Conservation (phyloP, 306 rosid species). For the Sechiopsis laciniata region DNA sequence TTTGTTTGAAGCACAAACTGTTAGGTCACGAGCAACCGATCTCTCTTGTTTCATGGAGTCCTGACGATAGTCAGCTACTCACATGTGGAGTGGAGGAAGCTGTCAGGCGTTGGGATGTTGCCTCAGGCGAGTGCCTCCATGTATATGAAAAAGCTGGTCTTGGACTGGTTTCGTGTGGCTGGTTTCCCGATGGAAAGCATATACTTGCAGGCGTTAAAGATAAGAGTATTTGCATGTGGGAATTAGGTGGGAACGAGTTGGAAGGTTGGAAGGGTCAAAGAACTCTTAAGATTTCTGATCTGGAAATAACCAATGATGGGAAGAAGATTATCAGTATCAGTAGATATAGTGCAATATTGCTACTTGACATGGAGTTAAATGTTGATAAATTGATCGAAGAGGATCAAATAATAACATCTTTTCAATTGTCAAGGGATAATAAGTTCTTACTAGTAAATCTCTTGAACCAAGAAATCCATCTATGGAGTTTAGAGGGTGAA, state of each 20-base stretch:
- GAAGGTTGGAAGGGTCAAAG: slow-evolving; percentile 90
- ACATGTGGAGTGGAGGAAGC: slow-evolving; percentile 93
- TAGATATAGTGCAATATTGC: slow-evolving; percentile 48
- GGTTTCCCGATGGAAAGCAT: slow-evolving; percentile 86
- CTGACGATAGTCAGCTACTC: slow-evolving; percentile 76
- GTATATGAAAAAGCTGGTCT: slow-evolving; percentile 68
- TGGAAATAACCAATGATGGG: slow-evolving; percentile 74
- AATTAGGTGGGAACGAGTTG: slow-evolving; percentile 82
- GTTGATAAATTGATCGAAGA: slow-evolving; percentile 72
- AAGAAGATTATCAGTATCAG: slow-evolving; percentile 72
- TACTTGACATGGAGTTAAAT: slow-evolving; percentile 72
- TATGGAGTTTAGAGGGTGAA: slow-evolving; percentile 71
- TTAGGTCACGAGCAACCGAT: slow-evolving; percentile 78
- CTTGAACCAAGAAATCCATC: slow-evolving; percentile 89
- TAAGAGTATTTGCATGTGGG: slow-evolving; percentile 97
- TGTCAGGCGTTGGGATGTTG: slow-evolving; percentile 89
- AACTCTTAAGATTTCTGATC: slow-evolving; percentile 77
- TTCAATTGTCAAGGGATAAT: slow-evolving; percentile 72
- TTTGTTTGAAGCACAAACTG: slow-evolving; percentile 65
- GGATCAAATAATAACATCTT: slow-evolving; percentile 70
- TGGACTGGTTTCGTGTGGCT: slow-evolving; percentile 79
- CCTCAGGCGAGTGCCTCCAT: slow-evolving; percentile 78
- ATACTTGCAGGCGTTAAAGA: slow-evolving; percentile 75
- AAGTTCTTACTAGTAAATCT: slow-evolving; percentile 72
- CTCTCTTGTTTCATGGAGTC: slow-evolving; percentile 86